A percentile compares a stretch with the other conserved stretches of the same genome.
These are phyloP conservation scores for Pisolithus microcarpus DNA, from an alignment of 768 basidiomycete genomes.

Conservation along the genomic window DNA sequence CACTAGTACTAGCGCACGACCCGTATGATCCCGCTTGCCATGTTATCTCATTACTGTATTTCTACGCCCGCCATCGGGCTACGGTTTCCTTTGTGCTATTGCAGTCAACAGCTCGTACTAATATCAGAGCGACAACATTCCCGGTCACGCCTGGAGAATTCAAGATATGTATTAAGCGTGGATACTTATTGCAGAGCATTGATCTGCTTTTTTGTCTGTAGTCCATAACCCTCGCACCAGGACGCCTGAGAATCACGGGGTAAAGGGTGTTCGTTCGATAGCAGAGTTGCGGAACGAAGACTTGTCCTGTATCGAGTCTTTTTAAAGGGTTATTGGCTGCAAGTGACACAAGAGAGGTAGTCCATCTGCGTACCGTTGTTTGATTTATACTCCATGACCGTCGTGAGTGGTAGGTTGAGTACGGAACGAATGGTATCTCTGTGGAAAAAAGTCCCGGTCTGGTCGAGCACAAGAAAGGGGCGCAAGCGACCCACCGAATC, in stretches of 20 bases:
- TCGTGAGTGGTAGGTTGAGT: slow-evolving; percentile 66
- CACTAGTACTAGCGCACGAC: not conserved
- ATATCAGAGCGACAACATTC: too few relatives aligned
- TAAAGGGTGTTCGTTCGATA: slow-evolving; percentile 36
- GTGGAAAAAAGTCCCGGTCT: slow-evolving; percentile 4
- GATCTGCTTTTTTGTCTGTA: slow-evolving; percentile 5
- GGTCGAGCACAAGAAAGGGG: not conserved
- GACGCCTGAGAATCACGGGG: slow-evolving; percentile 8
- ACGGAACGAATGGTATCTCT: slow-evolving; percentile 78
- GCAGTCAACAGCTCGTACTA: too few relatives aligned
- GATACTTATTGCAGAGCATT: too few relatives aligned
- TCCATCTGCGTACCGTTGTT: slow-evolving; percentile 57
- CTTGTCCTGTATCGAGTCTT: slow-evolving; percentile 86
- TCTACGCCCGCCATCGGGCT: not conserved
- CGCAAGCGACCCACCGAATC: slow-evolving; percentile 63
- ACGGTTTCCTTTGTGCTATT: too few relatives aligned
- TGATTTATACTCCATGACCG: slow-evolving; percentile 91
- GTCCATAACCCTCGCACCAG: slow-evolving; percentile 1
- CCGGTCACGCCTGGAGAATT: too few relatives aligned
- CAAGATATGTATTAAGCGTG: too few relatives aligned
- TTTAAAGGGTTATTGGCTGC: not conserved
- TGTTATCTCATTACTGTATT: not conserved
- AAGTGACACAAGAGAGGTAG: not conserved
- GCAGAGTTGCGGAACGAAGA: slow-evolving; percentile 74
- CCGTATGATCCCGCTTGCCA: not conserved